Evolutionary conservation across 805 yeast genomes (phyloP).

Genomic region (Blastobotrys terrestris): DNA sequence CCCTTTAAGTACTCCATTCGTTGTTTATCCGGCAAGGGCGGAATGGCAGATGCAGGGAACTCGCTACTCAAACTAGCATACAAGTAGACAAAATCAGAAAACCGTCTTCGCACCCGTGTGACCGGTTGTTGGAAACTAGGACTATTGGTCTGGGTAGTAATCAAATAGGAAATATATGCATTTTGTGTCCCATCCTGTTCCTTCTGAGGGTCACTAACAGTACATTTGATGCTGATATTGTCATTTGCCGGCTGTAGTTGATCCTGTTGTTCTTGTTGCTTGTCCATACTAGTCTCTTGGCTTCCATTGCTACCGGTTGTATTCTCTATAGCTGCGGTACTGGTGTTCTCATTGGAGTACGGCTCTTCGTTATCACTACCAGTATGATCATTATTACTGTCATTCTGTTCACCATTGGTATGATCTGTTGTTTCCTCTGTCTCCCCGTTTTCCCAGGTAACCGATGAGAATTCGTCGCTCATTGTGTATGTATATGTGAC

Average conservation of each 20-base stretch:
- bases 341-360: neutral
- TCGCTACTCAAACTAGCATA: slow-evolving; percentile 71
- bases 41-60: slow-evolving; percentile 78
- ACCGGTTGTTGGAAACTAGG: slow-evolving; percentile 45
- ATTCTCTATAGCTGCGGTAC: neutral
- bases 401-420: neutral
- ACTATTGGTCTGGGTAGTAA: slow-evolving; percentile 56
- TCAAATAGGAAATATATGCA: slow-evolving; percentile 66
- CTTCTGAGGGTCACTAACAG: slow-evolving; percentile 55
- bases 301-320: neutral
- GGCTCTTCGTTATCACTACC: neutral
- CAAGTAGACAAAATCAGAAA: slow-evolving; percentile 77
- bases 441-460: neutral
- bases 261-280: neutral
- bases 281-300: neutral
- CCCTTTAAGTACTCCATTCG: slow-evolving; percentile 90
- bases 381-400: neutral
- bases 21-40: slow-evolving; percentile 92
- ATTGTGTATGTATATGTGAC: neutral
- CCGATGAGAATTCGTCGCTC: slow-evolving; percentile 4
- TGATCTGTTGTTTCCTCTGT: neutral
- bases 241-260: slow-evolving; percentile 1
- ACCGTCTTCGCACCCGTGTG: slow-evolving; percentile 66
- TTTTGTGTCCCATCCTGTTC: slow-evolving; percentile 66
- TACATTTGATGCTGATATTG: slow-evolving; percentile 32